Evolutionary conservation across 805 yeast species (phyloP).

Genomic region (Saccharomycopsis fibuligera): DNA sequence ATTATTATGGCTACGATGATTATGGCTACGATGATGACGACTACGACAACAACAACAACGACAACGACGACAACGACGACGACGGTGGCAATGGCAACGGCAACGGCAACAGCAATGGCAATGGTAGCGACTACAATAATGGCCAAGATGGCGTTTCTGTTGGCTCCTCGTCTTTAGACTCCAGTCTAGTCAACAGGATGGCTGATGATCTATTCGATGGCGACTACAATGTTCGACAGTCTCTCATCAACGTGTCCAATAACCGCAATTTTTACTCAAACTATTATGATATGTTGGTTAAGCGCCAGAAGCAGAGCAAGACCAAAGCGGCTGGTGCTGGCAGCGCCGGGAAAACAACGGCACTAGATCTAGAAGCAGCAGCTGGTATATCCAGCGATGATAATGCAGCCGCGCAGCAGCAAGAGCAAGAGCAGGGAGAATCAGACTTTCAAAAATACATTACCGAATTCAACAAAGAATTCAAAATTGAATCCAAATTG

Average conservation of each 20-base stretch:
- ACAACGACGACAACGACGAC: too few relatives aligned
- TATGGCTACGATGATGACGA: too few relatives aligned
- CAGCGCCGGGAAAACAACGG: not conserved
- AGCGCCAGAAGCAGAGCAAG: not conserved
- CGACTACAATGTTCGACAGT: constrained; percentile 6
- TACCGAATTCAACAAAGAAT: constrained; percentile 13
- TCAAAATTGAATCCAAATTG: constrained; percentile 11
- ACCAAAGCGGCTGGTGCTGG: not conserved
- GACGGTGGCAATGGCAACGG: too few relatives aligned
- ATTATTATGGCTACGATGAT: too few relatives aligned
- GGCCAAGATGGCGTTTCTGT: not conserved
- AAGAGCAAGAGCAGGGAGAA: constrained; percentile 2
- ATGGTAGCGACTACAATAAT: not conserved
- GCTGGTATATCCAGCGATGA: too few relatives aligned
- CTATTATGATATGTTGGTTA: constrained; percentile 12
- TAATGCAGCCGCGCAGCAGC: too few relatives aligned
- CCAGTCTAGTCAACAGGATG: constrained; percentile 15
- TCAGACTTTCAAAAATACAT: constrained; percentile 20
- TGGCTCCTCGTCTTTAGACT: constrained; percentile 6
- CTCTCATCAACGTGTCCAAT: constrained; percentile 3
- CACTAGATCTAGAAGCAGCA: not conserved
- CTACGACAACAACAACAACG: too few relatives aligned
- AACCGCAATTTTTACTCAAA: constrained; percentile 14
- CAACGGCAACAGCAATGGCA: not conserved
- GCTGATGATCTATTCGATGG: constrained; percentile 12